These are phyloP conservation scores for Nicotiana tomentosiformis DNA, from an alignment of 257 asterid species.

Conservation along the genomic window DNA sequence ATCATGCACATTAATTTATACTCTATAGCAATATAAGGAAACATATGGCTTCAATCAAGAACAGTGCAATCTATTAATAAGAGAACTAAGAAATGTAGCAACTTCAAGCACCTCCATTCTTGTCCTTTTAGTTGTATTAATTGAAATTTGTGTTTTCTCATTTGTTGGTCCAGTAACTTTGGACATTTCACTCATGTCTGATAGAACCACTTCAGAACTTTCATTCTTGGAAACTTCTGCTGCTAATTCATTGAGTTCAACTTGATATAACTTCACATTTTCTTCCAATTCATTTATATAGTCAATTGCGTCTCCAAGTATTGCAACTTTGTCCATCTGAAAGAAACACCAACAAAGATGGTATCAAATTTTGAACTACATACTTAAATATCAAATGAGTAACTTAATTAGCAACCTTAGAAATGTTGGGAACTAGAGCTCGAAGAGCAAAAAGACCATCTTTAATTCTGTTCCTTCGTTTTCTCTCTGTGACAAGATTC, in stretches of 20 bases:
- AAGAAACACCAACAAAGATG: background rate
- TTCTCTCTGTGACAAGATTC: conserved; percentile 82
- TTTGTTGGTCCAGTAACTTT: conserved; percentile 1
- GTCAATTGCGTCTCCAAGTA: conserved; percentile 58
- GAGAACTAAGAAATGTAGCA: background rate
- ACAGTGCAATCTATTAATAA: background rate
- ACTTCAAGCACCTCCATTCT: background rate
- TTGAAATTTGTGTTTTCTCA: background rate
- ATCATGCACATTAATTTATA: background rate
- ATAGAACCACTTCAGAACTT: conserved; percentile 12
- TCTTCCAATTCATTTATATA: conserved; percentile 54
- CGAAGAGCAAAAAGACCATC: conserved; percentile 64
- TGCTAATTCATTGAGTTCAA: conserved; percentile 38
- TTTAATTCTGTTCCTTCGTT: conserved; percentile 71
- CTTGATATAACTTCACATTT: conserved; percentile 24
- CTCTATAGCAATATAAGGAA: background rate
- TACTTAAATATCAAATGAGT: background rate
- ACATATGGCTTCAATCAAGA: background rate
- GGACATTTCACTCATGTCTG: conserved; percentile 12
- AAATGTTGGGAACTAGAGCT: conserved; percentile 69
- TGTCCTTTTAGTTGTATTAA: background rate
- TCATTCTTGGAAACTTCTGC: conserved; percentile 21
- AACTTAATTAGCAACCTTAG: conserved; percentile 46
- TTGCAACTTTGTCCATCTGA: conserved; percentile 71
- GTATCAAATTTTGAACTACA: background rate